Conservation (phyloP, 2,329 filamentous ascomycete genomes). For the Monilinia fructicola region DNA sequence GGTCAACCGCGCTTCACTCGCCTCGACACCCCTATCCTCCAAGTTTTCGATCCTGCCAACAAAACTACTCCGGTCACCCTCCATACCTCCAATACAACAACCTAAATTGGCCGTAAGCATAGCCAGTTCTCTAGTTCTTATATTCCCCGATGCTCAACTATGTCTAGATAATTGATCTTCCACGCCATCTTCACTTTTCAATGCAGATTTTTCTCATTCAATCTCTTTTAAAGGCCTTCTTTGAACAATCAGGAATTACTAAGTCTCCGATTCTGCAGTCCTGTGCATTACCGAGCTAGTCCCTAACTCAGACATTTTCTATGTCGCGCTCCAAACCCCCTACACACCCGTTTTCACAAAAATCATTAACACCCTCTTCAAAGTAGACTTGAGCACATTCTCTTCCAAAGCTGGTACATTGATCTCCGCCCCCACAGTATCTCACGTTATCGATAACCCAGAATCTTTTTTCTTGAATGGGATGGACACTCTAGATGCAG, state of each 20-base stretch:
- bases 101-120: slow-evolving; percentile 6
- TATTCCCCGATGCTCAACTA: neutral
- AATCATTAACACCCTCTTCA: slow-evolving; percentile 32
- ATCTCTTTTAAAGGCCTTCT: neutral
- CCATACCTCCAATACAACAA: slow-evolving; percentile 39
- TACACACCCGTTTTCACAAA: slow-evolving; percentile 34
- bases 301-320: slow-evolving; percentile 37
- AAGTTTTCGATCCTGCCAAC: slow-evolving; percentile 39
- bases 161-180: neutral
- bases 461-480: slow-evolving; percentile 34
- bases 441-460: slow-evolving; percentile 23
- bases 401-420: neutral
- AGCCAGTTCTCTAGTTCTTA: neutral
- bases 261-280: neutral
- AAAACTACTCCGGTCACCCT: slow-evolving; percentile 27
- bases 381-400: slow-evolving; percentile 31
- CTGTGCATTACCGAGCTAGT: slow-evolving; percentile 37
- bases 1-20: slow-evolving; percentile 41
- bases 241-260: neutral
- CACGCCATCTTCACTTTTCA: neutral
- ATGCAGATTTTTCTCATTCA: neutral
- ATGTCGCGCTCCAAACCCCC: slow-evolving; percentile 33
- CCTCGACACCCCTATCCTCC: slow-evolving; percentile 40
- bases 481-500: slow-evolving; percentile 28
- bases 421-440: slow-evolving; percentile 8